Conservation (phyloP, 129 eudicot species). For the Chrysanthemum lavandulifolium region DNA sequence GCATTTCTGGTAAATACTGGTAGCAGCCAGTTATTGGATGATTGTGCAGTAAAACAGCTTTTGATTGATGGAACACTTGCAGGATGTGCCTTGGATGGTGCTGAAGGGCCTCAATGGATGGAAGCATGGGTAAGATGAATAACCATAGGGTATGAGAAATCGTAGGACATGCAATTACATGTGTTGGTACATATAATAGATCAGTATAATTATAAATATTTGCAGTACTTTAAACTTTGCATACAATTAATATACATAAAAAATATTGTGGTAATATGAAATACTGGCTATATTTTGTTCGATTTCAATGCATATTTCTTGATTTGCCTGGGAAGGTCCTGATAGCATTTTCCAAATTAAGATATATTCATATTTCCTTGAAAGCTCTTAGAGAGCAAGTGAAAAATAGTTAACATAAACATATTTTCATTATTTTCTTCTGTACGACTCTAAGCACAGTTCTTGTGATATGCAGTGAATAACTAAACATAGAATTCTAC, state of each 20-base stretch:
- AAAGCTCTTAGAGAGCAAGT: neutral
- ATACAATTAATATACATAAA: conserved; percentile 10
- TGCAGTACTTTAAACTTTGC: conserved; percentile 17
- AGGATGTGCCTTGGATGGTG: conserved; percentile 99
- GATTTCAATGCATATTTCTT: neutral
- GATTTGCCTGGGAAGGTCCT: neutral
- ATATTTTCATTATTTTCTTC: neutral
- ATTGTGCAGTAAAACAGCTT: conserved; percentile 98
- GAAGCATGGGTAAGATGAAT: conserved; percentile 99
- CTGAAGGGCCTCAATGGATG: conserved; percentile 99
- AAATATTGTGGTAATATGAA: neutral
- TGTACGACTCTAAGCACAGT: neutral
- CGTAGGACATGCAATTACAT: conserved; percentile 18
- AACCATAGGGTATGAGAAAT: conserved; percentile 53
- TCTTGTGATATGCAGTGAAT: neutral
- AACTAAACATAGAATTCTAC: neutral
- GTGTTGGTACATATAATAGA: conserved; percentile 17
- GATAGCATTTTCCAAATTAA: neutral
- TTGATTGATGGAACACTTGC: conserved; percentile 96
- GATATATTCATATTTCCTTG: neutral
- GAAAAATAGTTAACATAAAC: conserved; percentile 14
- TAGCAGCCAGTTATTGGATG: conserved; percentile 97
- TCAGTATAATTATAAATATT: neutral
- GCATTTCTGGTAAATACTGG: conserved; percentile 96
- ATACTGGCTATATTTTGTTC: neutral